Percentiles rank a stretch among this genome's conserved stretches.
These are phyloP conservation scores for Lentinus polychrous DNA, from an alignment of 1,284 basidiomycete species.

Conservation along the genomic window DNA sequence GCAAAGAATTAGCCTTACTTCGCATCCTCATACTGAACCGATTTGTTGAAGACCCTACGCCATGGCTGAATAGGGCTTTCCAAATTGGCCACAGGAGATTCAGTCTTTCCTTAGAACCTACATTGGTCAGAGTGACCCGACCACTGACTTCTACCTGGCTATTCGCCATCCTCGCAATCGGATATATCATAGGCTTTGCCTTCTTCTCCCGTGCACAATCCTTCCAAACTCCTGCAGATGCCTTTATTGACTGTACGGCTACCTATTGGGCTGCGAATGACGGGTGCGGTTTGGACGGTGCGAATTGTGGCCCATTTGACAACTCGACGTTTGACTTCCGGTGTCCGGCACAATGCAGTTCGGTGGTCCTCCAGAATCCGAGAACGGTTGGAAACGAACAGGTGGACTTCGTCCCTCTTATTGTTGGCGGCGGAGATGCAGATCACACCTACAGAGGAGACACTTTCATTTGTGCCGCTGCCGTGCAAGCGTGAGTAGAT, in stretches of 20 bases:
- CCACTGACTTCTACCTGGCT: constrained; percentile 46
- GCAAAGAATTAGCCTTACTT: constrained; percentile 15
- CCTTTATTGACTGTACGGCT: constrained; percentile 63
- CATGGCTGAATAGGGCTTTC: constrained; percentile 46
- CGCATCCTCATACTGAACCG: constrained; percentile 6
- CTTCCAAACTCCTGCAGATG: constrained; percentile 55
- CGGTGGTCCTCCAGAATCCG: constrained; percentile 67
- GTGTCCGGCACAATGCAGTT: constrained; percentile 72
- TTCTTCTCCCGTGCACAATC: constrained; percentile 71
- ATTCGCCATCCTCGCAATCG: constrained; percentile 46
- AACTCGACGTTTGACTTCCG: constrained; percentile 65
- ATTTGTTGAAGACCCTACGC: constrained; percentile 38
- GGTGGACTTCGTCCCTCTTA: constrained; percentile 63
- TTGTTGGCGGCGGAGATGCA: constrained; percentile 77
- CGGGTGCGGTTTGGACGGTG: constrained; percentile 75
- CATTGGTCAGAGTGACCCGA: constrained; percentile 41
- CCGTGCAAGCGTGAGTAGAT: constrained; percentile 69
- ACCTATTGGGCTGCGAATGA: constrained; percentile 66
- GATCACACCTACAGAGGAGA: constrained; percentile 76
- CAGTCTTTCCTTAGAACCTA: constrained; percentile 46
- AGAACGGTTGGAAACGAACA: constrained; percentile 68
- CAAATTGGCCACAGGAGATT: constrained; percentile 29
- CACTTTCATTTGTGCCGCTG: constrained; percentile 80
- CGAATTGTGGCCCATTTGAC: constrained; percentile 60
- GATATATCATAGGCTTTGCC: constrained; percentile 66